Conservation (phyloP, 768 basidiomycete species). For the Zangia roseola region DNA sequence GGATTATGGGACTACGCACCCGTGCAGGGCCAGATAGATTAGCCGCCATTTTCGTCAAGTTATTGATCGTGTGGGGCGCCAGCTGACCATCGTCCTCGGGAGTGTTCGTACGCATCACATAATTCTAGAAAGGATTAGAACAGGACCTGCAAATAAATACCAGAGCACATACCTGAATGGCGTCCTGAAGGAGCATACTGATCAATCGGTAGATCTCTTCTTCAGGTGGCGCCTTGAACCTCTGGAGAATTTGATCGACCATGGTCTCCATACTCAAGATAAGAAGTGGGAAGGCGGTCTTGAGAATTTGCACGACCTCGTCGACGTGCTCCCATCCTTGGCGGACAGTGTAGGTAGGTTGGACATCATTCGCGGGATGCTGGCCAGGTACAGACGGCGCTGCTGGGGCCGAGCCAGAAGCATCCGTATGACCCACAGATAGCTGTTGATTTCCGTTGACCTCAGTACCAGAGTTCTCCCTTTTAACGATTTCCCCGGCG, state of each 20-base stretch:
- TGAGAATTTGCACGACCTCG: slow-evolving; percentile 89
- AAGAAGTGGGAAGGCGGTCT: slow-evolving; percentile 93
- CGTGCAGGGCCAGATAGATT: slow-evolving; percentile 58
- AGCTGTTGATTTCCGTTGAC: slow-evolving; percentile 27
- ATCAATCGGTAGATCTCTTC: slow-evolving; percentile 94
- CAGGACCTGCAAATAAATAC: background rate
- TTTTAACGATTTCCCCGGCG: slow-evolving; percentile 25
- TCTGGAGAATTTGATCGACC: slow-evolving; percentile 88
- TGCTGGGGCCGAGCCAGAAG: slow-evolving; percentile 8
- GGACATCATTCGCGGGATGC: slow-evolving; percentile 16
- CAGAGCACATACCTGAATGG: slow-evolving; percentile 59
- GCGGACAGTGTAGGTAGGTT: slow-evolving; percentile 40
- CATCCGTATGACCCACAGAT: slow-evolving; percentile 15
- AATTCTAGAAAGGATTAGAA: slow-evolving; percentile 46
- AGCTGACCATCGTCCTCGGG: slow-evolving; percentile 70
- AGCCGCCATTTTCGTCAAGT: slow-evolving; percentile 56
- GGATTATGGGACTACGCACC: slow-evolving; percentile 37
- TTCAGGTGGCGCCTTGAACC: slow-evolving; percentile 86
- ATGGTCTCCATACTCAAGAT: slow-evolving; percentile 95
- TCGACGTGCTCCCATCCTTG: slow-evolving; percentile 91
- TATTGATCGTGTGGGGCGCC: slow-evolving; percentile 50
- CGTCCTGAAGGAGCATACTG: slow-evolving; percentile 84
- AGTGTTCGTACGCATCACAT: slow-evolving; percentile 61
- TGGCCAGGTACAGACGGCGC: slow-evolving; percentile 12
- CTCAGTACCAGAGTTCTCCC: slow-evolving; percentile 19